Evolutionary conservation across 2,329 filamentous ascomycete genomes (phyloP).

Genomic region (Trichoderma koningiopsis): DNA sequence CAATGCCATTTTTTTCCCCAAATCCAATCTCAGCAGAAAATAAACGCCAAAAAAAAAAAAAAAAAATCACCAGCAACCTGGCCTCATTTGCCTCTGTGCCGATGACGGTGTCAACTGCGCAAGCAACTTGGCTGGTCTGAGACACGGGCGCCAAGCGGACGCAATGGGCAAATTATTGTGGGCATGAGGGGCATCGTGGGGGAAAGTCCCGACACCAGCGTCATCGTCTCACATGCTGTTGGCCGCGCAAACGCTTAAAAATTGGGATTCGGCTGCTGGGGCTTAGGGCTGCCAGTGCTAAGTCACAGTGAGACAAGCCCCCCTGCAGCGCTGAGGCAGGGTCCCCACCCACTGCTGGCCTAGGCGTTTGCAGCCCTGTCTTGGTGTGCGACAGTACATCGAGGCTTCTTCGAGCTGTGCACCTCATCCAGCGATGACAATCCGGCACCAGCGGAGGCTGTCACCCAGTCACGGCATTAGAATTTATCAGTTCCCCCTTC

Average conservation of each 20-base stretch:
- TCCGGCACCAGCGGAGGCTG: conserved; percentile 13
- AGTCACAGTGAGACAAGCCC: conserved; percentile 22
- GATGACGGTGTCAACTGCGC: conserved; percentile 21
- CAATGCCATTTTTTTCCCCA: neutral
- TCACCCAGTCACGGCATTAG: neutral
- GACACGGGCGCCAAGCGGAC: conserved; percentile 20
- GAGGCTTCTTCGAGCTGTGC: conserved; percentile 14
- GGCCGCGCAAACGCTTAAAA: conserved; percentile 22
- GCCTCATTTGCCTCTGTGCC: conserved; percentile 5
- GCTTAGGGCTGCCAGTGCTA: conserved; percentile 17
- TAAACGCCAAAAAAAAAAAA: neutral
- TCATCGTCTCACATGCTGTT: conserved; percentile 25
- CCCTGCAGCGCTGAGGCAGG: conserved; percentile 20
- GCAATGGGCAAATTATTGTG: conserved; percentile 24
- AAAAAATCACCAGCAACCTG: neutral
- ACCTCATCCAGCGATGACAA: conserved; percentile 17
- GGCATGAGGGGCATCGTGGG: conserved; percentile 27
- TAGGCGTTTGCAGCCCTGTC: conserved; percentile 18
- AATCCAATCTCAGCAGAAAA: neutral
- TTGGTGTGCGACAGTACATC: conserved; percentile 3
- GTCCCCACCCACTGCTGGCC: conserved; percentile 23
- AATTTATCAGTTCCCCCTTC: neutral
- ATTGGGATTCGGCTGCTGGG: conserved; percentile 19
- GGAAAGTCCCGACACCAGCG: conserved; percentile 24
- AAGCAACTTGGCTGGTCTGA: neutral